These are phyloP conservation scores for Zygoascus hellenicus DNA, from an alignment of 1,139 yeast genomes.

Conservation along the genomic window DNA sequence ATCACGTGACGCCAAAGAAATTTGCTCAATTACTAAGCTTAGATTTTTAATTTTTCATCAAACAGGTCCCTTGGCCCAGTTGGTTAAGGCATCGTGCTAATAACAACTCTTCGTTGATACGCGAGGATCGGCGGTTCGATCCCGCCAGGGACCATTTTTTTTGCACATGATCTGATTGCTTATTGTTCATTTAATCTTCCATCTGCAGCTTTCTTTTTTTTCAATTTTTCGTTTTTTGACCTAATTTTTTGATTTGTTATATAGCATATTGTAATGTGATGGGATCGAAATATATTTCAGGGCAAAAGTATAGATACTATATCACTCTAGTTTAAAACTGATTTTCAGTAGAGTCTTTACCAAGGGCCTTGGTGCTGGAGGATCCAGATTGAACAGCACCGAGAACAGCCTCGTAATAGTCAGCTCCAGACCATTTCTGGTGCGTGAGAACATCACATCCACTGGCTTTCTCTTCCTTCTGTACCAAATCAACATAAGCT, in stretches of 20 bases:
- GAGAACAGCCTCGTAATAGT: constrained; percentile 45
- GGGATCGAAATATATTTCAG: too few relatives aligned
- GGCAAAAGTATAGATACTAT: too few relatives aligned
- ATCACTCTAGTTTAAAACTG: constrained; percentile 16
- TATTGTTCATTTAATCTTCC: neutral
- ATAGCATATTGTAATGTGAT: too few relatives aligned
- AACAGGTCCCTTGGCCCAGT: constrained; percentile 19
- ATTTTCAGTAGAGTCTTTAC: constrained; percentile 45
- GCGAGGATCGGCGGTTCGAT: constrained; percentile 24
- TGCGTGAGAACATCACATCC: constrained; percentile 52
- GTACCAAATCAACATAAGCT: constrained; percentile 51
- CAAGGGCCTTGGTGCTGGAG: constrained; percentile 42
- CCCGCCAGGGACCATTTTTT: constrained; percentile 22
- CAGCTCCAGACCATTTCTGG: constrained; percentile 58
- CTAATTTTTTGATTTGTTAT: too few relatives aligned
- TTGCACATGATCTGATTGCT: neutral
- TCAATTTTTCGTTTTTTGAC: neutral
- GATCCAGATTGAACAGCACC: constrained; percentile 43
- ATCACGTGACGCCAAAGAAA: too few relatives aligned
- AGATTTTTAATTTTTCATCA: neutral
- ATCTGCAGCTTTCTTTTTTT: neutral
- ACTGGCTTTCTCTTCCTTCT: constrained; percentile 40
- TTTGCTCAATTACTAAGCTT: too few relatives aligned
- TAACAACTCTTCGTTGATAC: constrained; percentile 18
- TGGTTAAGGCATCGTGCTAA: constrained; percentile 22